Conservation (phyloP, 352 stramenopile genomes). For the Pythium myriotylum region DNA sequence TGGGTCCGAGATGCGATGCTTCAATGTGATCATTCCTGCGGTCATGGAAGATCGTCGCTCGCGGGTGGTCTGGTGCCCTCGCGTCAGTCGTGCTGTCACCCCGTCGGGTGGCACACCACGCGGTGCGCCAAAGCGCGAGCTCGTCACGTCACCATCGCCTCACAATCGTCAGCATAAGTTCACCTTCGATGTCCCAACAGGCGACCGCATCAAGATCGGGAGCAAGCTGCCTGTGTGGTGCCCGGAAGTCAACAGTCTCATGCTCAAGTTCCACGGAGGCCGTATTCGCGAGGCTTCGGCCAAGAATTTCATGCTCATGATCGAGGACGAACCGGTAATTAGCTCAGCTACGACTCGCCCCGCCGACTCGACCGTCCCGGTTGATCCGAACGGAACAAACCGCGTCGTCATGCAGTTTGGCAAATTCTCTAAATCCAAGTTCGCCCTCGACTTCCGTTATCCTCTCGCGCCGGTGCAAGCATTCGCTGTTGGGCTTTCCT, state of each 20-base stretch:
- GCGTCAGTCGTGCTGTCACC: conserved; percentile 66
- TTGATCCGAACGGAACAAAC: conserved; percentile 50
- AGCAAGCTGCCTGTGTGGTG: conserved; percentile 89
- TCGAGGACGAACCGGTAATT: conserved; percentile 64
- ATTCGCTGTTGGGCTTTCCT: conserved; percentile 85
- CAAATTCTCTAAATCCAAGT: conserved; percentile 88
- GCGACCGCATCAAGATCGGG: conserved; percentile 76
- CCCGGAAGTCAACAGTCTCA: conserved; percentile 84
- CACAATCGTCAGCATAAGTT: conserved; percentile 75
- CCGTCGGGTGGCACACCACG: conserved; percentile 64
- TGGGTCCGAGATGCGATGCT: conserved; percentile 83
- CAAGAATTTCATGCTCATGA: conserved; percentile 91
- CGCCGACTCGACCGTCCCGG: conserved; percentile 2
- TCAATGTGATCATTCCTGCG: conserved; percentile 74
- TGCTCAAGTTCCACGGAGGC: conserved; percentile 89
- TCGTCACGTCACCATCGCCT: conserved; percentile 77
- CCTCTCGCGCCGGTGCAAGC: conserved; percentile 84
- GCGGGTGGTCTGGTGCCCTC: conserved; percentile 83
- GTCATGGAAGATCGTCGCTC: conserved; percentile 83
- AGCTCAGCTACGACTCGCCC: conserved; percentile 4
- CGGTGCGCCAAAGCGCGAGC: conserved; percentile 43
- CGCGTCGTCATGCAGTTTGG: conserved; percentile 86
- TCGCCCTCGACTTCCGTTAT: conserved; percentile 87
- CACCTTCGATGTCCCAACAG: conserved; percentile 70
- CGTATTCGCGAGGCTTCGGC: conserved; percentile 85